Evolutionary conservation across 2,329 filamentous ascomycete species (phyloP).

Genomic region (Coleophoma crateriformis): DNA sequence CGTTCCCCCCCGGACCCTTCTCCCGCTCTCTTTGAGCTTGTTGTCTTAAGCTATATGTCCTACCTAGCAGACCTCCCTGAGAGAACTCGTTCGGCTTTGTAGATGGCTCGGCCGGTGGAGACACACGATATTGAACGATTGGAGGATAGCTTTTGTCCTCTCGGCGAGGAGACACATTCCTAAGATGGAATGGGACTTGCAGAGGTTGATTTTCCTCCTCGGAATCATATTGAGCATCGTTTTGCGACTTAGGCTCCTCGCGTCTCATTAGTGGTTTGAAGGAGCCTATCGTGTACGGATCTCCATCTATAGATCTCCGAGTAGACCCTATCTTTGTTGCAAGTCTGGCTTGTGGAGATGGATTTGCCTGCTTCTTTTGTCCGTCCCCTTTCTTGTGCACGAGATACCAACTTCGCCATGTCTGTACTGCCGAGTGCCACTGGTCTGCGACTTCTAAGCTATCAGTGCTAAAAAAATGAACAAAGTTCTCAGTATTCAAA

Average conservation of each 20-base stretch:
- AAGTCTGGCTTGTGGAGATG: constrained; percentile 5
- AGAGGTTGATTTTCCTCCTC: constrained; percentile 20
- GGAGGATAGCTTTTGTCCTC: constrained; percentile 18
- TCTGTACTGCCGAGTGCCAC: constrained; percentile 68
- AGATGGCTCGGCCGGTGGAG: constrained; percentile 5
- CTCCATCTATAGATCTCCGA: constrained; percentile 37
- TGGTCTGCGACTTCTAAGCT: constrained; percentile 60
- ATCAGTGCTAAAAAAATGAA: constrained; percentile 86
- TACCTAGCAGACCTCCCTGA: constrained; percentile 39
- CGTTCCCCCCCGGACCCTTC: constrained; percentile 38
- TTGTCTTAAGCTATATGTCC: constrained; percentile 41
- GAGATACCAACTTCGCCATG: constrained; percentile 89
- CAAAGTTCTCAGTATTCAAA: constrained; percentile 74
- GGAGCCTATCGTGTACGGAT: constrained; percentile 57
- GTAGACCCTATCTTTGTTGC: constrained; percentile 22
- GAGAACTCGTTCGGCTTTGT: constrained; percentile 32
- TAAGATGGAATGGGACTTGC: constrained; percentile 24
- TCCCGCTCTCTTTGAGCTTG: constrained; percentile 22
- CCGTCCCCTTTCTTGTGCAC: constrained; percentile 57
- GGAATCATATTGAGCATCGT: constrained; percentile 13
- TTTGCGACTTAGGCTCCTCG: constrained; percentile 41
- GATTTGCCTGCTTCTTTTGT: constrained; percentile 14
- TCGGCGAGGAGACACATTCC: constrained; percentile 15
- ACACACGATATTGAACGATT: constrained; percentile 16
- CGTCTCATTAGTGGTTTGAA: constrained; percentile 65